Evolutionary conservation across 352 stramenopile genomes (phyloP).

Genomic region (Phytophthora agathidicida): DNA sequence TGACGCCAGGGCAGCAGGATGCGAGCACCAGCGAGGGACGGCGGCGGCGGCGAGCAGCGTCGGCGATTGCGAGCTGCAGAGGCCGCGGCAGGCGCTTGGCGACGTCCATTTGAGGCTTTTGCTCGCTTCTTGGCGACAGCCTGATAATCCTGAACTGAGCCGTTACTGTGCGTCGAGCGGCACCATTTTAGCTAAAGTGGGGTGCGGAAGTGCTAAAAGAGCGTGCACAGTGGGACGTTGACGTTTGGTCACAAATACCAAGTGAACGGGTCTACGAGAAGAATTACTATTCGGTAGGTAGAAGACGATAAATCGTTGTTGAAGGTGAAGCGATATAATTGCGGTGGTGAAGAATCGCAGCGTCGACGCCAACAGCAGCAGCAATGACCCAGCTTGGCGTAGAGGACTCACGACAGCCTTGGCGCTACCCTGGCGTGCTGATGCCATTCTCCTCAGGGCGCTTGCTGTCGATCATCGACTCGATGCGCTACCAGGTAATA

Average conservation of each 20-base stretch:
- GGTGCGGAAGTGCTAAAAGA: neutral
- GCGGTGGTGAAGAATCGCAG: too few species aligned
- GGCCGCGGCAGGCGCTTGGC: conserved; percentile 27
- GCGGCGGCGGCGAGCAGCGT: conserved; percentile 19
- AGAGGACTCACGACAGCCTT: too few species aligned
- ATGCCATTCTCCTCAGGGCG: too few species aligned
- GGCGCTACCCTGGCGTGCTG: too few species aligned
- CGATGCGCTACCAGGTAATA: too few species aligned
- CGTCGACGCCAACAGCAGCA: too few species aligned
- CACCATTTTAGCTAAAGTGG: conserved; percentile 17
- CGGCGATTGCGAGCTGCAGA: conserved; percentile 29
- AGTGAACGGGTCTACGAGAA: neutral
- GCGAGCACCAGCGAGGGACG: neutral
- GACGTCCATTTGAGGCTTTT: conserved; percentile 1
- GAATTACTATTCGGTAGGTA: too few species aligned
- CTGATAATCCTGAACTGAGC: conserved; percentile 34
- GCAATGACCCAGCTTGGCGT: too few species aligned
- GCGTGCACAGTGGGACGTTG: neutral
- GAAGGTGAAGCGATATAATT: too few species aligned
- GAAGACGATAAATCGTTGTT: too few species aligned
- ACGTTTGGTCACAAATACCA: neutral
- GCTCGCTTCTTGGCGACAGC: neutral
- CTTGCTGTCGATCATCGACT: too few species aligned
- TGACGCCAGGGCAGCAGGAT: conserved; percentile 15
- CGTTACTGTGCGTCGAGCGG: conserved; percentile 4